Conservation (phyloP, 768 basidiomycete genomes). For the Collybia sordida region DNA sequence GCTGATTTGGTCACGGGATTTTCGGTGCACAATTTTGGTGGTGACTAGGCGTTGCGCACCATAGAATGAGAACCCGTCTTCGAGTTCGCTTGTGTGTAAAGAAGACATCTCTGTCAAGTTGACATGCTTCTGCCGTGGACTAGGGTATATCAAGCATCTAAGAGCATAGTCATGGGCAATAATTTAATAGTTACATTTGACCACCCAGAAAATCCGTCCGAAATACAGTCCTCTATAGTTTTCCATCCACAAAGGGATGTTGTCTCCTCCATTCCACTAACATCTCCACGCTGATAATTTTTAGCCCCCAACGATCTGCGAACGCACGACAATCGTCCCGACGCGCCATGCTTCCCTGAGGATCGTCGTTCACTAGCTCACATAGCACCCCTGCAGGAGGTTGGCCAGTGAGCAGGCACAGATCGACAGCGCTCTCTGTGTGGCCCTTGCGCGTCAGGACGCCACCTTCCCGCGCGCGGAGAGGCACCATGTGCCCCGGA, state of each 20-base stretch:
- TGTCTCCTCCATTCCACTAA: constrained; percentile 50
- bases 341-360: constrained; percentile 88
- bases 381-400: constrained; percentile 83
- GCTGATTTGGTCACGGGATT: too few species aligned
- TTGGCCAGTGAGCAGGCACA: constrained; percentile 75
- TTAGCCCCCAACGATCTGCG: constrained; percentile 85
- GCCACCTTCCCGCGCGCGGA: constrained; percentile 85
- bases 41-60: too few species aligned
- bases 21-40: too few species aligned
- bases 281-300: constrained; percentile 94
- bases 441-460: constrained; percentile 88
- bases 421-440: constrained; percentile 88
- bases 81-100: too few species aligned
- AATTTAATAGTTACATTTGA: neutral
- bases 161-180: too few species aligned
- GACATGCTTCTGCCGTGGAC: too few species aligned
- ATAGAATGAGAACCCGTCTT: too few species aligned
- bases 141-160: too few species aligned
- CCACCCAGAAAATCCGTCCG: neutral
- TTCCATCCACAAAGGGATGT: constrained; percentile 20
- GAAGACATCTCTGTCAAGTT: too few species aligned
- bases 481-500: constrained; percentile 94
- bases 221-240: neutral
- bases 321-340: constrained; percentile 91
- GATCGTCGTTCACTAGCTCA: constrained; percentile 93